Evolutionary conservation across 345 rosid species (phyloP).

Genomic region (Cardiospermum halicacabum): DNA sequence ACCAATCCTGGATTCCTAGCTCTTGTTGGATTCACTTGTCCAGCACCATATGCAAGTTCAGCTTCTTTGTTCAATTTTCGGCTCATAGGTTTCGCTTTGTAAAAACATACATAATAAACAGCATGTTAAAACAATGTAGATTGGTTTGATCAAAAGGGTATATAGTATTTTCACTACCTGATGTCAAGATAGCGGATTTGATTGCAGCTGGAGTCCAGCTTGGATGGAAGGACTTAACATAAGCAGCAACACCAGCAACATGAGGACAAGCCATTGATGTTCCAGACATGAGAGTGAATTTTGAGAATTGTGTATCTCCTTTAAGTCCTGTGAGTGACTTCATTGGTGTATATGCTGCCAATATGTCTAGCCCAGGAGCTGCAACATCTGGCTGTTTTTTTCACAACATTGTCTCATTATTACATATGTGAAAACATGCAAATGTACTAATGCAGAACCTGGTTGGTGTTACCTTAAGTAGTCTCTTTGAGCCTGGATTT

Average conservation of each 20-base stretch:
- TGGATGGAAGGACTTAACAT: conserved; percentile 85
- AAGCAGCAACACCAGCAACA: conserved; percentile 82
- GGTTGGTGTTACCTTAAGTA: conserved; percentile 75
- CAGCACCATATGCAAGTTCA: conserved; percentile 80
- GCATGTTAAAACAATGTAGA: neutral
- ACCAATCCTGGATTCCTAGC: conserved; percentile 69
- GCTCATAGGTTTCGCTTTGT: conserved; percentile 66
- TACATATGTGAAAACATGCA: neutral
- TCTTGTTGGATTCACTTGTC: conserved; percentile 64
- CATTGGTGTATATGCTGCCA: conserved; percentile 80
- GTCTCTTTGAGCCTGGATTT: conserved; percentile 56
- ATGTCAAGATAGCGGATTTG: conserved; percentile 85
- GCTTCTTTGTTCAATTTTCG: conserved; percentile 44
- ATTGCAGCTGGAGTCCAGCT: conserved; percentile 77
- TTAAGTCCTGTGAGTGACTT: conserved; percentile 67
- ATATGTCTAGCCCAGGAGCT: conserved; percentile 79
- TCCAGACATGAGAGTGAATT: conserved; percentile 74
- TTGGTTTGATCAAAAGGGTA: neutral
- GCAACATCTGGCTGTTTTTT: conserved; percentile 73
- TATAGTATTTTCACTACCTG: conserved; percentile 40
- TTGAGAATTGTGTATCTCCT: conserved; percentile 77
- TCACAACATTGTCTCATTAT: neutral
- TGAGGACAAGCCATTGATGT: conserved; percentile 97
- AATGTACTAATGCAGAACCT: too few relatives aligned
- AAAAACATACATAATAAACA: neutral